Evolutionary conservation across 139 green algal species (phyloP).

Genomic region (Chara braunii): DNA sequence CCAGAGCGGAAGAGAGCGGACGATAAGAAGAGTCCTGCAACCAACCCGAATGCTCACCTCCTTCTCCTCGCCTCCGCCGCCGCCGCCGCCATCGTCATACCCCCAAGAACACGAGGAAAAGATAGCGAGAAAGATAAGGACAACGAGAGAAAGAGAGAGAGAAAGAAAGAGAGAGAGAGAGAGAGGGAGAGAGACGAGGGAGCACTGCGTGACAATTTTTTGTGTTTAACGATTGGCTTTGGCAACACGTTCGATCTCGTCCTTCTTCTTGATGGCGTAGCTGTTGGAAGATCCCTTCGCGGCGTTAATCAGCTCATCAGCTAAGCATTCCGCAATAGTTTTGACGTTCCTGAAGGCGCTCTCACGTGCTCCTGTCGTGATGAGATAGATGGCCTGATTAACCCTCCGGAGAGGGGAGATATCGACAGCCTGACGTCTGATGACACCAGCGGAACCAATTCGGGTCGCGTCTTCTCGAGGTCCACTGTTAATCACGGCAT

Average conservation of each 20-base stretch:
- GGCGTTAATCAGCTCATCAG: slow-evolving; percentile 98
- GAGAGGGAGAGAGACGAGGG: background rate
- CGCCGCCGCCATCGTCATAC: no score
- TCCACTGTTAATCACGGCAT: slow-evolving; percentile 98
- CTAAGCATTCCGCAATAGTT: slow-evolving; percentile 97
- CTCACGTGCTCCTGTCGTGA: slow-evolving; percentile 92
- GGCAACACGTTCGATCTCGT: slow-evolving; percentile 97
- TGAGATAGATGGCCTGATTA: slow-evolving; percentile 93
- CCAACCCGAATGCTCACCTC: no score
- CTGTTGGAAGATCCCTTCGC: slow-evolving; percentile 98
- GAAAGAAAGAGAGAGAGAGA: background rate
- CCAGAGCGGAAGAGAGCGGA: background rate
- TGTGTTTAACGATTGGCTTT: slow-evolving; percentile 95
- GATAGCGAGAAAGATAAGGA: background rate
- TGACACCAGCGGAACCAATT: slow-evolving; percentile 93
- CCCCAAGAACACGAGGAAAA: background rate
- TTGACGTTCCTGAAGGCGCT: slow-evolving; percentile 98
- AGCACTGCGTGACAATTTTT: background rate
- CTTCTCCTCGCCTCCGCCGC: no score
- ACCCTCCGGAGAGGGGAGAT: slow-evolving; percentile 97
- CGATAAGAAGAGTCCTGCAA: background rate
- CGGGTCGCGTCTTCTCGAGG: slow-evolving; percentile 96
- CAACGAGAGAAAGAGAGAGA: background rate
- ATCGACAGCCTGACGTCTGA: slow-evolving; percentile 93
- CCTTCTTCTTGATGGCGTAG: slow-evolving; percentile 99